Evolutionary conservation across 1,284 basidiomycete genomes (phyloP).

Genomic region (Austropuccinia psidii): DNA sequence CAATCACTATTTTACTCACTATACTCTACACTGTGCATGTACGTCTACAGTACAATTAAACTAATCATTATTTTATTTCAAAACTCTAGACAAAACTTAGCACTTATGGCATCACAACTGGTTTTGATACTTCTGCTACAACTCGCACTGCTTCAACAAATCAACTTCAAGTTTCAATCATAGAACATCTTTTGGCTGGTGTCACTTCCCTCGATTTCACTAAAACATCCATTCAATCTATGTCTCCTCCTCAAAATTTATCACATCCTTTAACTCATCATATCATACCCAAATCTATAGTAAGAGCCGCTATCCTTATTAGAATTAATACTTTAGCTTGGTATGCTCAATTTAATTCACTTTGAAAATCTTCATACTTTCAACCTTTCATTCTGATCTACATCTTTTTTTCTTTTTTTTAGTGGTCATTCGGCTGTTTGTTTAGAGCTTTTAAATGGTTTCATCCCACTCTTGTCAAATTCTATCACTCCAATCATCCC

Average conservation of each 20-base stretch:
- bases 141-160: constrained; percentile 64
- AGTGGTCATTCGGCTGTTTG: constrained; percentile 75
- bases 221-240: constrained; percentile 41
- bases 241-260: background rate
- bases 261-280: constrained; percentile 52
- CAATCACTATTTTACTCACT: too few relatives aligned
- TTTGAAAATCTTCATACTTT: background rate
- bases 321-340: constrained; percentile 77
- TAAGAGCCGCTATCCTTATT: constrained; percentile 76
- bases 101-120: constrained; percentile 33
- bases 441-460: constrained; percentile 68
- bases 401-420: background rate
- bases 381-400: too few relatives aligned
- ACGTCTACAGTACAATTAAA: too few relatives aligned
- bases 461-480: constrained; percentile 63
- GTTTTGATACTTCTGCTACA: constrained; percentile 52
- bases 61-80: too few relatives aligned
- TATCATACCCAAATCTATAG: constrained; percentile 77
- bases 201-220: constrained; percentile 54
- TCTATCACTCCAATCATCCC: constrained; percentile 74
- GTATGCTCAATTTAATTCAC: constrained; percentile 8
- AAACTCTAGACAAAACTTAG: constrained; percentile 42
- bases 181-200: constrained; percentile 70
- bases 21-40: too few relatives aligned
- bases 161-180: constrained; percentile 63